Conservation (phyloP, 2,329 filamentous ascomycete species). For the Fusarium algeriense region DNA sequence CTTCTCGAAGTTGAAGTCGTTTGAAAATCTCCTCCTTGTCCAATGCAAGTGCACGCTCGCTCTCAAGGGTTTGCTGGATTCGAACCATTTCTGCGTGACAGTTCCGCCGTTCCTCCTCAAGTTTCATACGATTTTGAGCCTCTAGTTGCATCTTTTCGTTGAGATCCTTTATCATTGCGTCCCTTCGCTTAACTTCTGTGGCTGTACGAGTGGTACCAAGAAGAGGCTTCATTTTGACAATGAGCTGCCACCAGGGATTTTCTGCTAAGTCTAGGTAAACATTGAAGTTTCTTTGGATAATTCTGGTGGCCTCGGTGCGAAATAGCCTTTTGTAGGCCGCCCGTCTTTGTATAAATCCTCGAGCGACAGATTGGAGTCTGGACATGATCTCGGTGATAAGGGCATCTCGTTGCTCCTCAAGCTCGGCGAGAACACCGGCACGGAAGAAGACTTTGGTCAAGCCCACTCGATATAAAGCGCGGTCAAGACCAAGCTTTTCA, state of each 20-base stretch:
- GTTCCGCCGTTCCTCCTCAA: slow-evolving; percentile 92
- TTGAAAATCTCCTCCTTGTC: slow-evolving; percentile 99
- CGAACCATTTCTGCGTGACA: slow-evolving; percentile 88
- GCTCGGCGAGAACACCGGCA: slow-evolving; percentile 92
- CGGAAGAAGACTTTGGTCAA: slow-evolving; percentile 98
- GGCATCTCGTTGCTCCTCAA: slow-evolving; percentile 94
- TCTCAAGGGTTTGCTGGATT: slow-evolving; percentile 94
- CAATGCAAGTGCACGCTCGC: slow-evolving; percentile 91
- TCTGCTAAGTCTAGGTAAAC: slow-evolving; percentile 90
- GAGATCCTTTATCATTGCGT: slow-evolving; percentile 91
- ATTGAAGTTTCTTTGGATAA: slow-evolving; percentile 94
- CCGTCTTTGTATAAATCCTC: slow-evolving; percentile 89
- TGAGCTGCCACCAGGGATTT: slow-evolving; percentile 97
- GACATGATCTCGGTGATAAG: slow-evolving; percentile 95
- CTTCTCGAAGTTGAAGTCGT: slow-evolving; percentile 90
- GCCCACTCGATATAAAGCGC: slow-evolving; percentile 89
- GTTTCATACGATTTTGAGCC: slow-evolving; percentile 76
- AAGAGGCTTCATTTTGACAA: slow-evolving; percentile 94
- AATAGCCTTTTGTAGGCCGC: slow-evolving; percentile 94
- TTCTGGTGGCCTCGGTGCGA: slow-evolving; percentile 90
- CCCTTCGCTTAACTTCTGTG: slow-evolving; percentile 92
- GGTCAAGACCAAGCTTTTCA: slow-evolving; percentile 87
- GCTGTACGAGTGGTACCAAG: slow-evolving; percentile 92
- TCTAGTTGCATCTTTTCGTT: slow-evolving; percentile 87
- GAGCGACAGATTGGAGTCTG: slow-evolving; percentile 89